Evolutionary conservation across 169 alveolate genomes (phyloP), one percentile per base, ranked within the genome.

Genomic region (Perkinsus chesapeaki): DNA sequence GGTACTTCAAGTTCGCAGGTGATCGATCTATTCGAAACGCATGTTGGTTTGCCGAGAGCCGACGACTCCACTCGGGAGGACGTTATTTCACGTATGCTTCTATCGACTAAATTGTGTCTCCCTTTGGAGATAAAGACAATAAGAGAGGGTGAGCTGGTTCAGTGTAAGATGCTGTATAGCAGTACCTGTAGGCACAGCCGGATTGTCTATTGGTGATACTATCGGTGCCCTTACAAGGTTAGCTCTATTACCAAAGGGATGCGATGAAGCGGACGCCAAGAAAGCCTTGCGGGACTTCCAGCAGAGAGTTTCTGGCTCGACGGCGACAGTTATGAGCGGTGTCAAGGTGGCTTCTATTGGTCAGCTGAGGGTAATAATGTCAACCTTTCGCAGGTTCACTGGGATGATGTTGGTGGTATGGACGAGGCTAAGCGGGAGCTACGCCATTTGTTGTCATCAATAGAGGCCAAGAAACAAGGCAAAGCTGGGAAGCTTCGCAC

Each of bases 391-490:
- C 31, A 60, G 82, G 98, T 97, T 39, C 95, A 93, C 48, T 97
- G 98, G 98, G 97, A 93, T 39, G 98, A 97, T 92, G 97, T 97
- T 1, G 99, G 99, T 39, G 99, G 99, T 3, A 93, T 97, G 91
- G 97, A 96, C 72, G 95, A 91, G n/a, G 99, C 98, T 19, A 97
- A 97, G 93, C 94, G 95, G 36, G 98, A 96, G 48, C 95, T 97
- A 31, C 92, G 95, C 39, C 94, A 96, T 92, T 96, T 96, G 39
- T 95, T 97, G n/a, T 94, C 95, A 20, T 92, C 97, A 48, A 95
- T 96, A 92, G 94, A 96, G 23, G 82, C 82, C 37, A 60, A 34
- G 82, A 60, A 60, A 34, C 82, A 60, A 60, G 82, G 82, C 36
- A 60, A 34, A 1, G 27, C 3, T 7, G 27, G 82, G 82, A 60